phyloP scores from a whole-genome alignment of 1,139 yeast genomes.

The Tardiomyces digboiensis region DNA sequence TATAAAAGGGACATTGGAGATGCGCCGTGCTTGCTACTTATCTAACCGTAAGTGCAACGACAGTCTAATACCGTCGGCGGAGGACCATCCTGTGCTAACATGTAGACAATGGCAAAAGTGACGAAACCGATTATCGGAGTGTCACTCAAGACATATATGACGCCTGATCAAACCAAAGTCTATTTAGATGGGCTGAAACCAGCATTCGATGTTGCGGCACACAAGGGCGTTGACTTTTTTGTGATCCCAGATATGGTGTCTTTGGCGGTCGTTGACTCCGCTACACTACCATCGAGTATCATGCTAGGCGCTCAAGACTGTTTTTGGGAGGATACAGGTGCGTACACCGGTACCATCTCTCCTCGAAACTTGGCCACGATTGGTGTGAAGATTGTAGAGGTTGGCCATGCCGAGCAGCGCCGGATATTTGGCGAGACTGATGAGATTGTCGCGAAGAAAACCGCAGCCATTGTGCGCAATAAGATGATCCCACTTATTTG shows the following conservation, averaged over 20 bases:
- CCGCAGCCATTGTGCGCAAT: constrained; percentile 68
- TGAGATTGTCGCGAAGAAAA: constrained; percentile 74
- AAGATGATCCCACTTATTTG: constrained; percentile 78
- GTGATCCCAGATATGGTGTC: constrained; percentile 19
- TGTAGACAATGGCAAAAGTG: background rate
- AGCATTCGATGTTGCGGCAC: constrained; percentile 6
- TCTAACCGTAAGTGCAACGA: no score
- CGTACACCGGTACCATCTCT: constrained; percentile 77
- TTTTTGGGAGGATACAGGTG: constrained; percentile 74
- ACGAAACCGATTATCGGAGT: constrained; percentile 10
- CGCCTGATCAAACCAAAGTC: constrained; percentile 9
- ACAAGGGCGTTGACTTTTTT: constrained; percentile 13
- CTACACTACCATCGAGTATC: constrained; percentile 4
- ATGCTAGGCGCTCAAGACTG: constrained; percentile 71
- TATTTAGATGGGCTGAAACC: constrained; percentile 7
- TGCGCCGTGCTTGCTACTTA: no score
- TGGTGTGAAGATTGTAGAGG: constrained; percentile 76
- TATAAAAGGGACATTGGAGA: no score
- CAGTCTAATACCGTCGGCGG: no score
- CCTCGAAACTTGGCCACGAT: constrained; percentile 68
- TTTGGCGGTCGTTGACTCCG: constrained; percentile 7
- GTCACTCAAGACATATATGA: constrained; percentile 16
- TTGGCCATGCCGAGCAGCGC: constrained; percentile 94
- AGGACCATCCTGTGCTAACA: no score
- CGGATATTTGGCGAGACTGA: constrained; percentile 72